phyloP scores from a whole-genome alignment of 2,329 filamentous ascomycete species.

The Atkinsonella texensis region DNA sequence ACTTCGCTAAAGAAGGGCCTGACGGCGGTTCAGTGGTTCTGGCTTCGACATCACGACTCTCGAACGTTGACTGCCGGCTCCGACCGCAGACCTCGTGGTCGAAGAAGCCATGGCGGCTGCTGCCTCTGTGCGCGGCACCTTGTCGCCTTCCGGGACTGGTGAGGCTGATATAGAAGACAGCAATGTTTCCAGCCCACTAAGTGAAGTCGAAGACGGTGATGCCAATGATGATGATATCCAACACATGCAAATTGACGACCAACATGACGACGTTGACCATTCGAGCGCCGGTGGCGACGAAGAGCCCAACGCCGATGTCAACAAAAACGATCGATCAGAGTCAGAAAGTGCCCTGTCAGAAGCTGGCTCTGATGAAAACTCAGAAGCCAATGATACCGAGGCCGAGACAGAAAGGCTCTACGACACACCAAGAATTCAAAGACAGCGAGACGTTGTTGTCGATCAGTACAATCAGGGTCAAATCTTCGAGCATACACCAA shows the following conservation, averaged over 20 bases:
- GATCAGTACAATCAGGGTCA: slow-evolving; percentile 41
- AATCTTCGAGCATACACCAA: slow-evolving; percentile 56
- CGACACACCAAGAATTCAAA: slow-evolving; percentile 63
- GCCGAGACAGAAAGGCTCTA: slow-evolving; percentile 91
- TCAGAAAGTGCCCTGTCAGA: slow-evolving; percentile 47
- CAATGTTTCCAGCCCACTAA: slow-evolving; percentile 78
- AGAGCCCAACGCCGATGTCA: slow-evolving; percentile 9
- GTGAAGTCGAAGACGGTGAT: slow-evolving; percentile 77
- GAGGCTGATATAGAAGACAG: slow-evolving; percentile 47
- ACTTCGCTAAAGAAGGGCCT: not conserved
- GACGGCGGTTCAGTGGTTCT: not conserved
- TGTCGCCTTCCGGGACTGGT: slow-evolving; percentile 27
- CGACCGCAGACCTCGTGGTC: slow-evolving; percentile 10
- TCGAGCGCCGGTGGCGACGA: slow-evolving; percentile 16
- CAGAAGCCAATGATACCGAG: slow-evolving; percentile 55
- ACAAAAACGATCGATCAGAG: slow-evolving; percentile 24
- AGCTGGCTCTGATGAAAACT: slow-evolving; percentile 28
- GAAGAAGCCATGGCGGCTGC: slow-evolving; percentile 37
- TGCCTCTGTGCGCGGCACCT: slow-evolving; percentile 36
- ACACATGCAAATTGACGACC: slow-evolving; percentile 36
- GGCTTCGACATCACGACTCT: not conserved
- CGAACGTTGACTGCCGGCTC: slow-evolving; percentile 1
- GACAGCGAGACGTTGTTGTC: slow-evolving; percentile 50
- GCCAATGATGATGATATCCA: slow-evolving; percentile 57
- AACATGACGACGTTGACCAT: slow-evolving; percentile 18